Evolutionary conservation across 1,284 basidiomycete species (phyloP), one percentile per base, ranked within the genome.

Genomic region (Earliella scabrosa): DNA sequence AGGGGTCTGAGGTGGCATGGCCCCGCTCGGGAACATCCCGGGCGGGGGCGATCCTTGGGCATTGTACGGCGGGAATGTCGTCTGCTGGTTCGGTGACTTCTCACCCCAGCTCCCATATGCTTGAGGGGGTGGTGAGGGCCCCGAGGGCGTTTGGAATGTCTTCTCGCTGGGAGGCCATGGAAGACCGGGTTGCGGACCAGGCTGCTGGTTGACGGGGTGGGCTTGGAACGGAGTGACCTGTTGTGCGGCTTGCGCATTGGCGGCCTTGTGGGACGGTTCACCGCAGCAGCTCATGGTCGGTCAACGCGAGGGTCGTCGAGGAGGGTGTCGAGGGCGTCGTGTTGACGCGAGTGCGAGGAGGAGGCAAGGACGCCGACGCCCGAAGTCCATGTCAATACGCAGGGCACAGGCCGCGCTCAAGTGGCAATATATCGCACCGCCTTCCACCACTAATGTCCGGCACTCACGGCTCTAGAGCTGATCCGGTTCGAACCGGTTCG

Each of bases 261-360:
- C 62, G 49, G 66, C 67, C 26, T 63, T 73, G 47, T 63, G 54
- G 31, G 69, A 50, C 1, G 73, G 62, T 45, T 79, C 75, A 10
- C 85, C 85, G 66, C 86, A 88, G 67, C 86, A 88, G 52, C 80
- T 75, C 83, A 86, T 85, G 55, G 61, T 70, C 56, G 44, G 50
- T 26, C 48, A 51, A 20, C 16, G 36, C n/a, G 16, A 10, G 16
- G 16, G 13, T 44, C 24, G 24, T 44, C 26, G 43, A 10, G n/a
- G n/a, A n/a, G n/a, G n/a, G n/a, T 16, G 45, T 20, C 31, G 62
- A 55, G 50, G 44, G 39, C 21, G 56, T 40, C 40, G 51, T 40
- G 34, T 36, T 38, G 16, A 41, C 23, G 5, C 49, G 34, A 27
- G 29, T 44, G 50, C 18, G 45, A 59, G 49, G 27, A 43, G 39